A percentile compares a stretch with the other conserved stretches of the same genome.
phyloP scores from a whole-genome alignment of 805 yeast species.

The Jamesozyma jinghongensis region DNA sequence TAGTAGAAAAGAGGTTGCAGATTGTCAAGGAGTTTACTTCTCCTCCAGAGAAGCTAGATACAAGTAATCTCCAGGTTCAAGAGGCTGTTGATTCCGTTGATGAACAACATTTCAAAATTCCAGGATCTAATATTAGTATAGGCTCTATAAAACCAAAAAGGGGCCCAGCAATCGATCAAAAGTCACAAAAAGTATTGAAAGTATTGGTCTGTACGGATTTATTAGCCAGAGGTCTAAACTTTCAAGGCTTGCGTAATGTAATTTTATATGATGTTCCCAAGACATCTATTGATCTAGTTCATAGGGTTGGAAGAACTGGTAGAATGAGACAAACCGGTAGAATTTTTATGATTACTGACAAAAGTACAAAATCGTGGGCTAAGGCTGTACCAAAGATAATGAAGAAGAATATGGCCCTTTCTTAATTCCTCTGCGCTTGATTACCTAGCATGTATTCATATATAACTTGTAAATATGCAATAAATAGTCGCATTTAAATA shows the following conservation, averaged over 20 bases:
- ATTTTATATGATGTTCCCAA: conserved; percentile 79
- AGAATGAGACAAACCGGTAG: conserved; percentile 85
- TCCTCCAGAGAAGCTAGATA: conserved; percentile 42
- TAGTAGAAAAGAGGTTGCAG: conserved; percentile 47
- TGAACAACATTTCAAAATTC: conserved; percentile 11
- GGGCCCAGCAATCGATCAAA: background rate
- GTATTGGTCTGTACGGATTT: conserved; percentile 83
- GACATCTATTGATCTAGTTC: conserved; percentile 77
- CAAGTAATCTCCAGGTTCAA: conserved; percentile 2
- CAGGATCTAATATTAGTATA: conserved; percentile 30
- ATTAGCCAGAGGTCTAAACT: conserved; percentile 83
- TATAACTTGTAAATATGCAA: conserved; percentile 1
- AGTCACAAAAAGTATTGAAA: conserved; percentile 34
- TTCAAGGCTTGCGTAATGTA: conserved; percentile 71
- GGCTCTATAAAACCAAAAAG: background rate
- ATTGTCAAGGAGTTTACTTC: conserved; percentile 55
- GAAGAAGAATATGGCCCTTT: conserved; percentile 37
- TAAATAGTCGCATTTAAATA: background rate
- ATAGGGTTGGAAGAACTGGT: conserved; percentile 91
- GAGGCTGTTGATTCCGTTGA: background rate
- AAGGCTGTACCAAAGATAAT: conserved; percentile 68
- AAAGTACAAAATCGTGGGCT: conserved; percentile 65
- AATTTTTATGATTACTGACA: conserved; percentile 69
- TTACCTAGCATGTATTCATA: background rate
- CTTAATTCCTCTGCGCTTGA: conserved; percentile 9